Evolutionary conservation across 1,139 yeast species (phyloP).

Genomic region (Sugiyamaella xylanicola): DNA sequence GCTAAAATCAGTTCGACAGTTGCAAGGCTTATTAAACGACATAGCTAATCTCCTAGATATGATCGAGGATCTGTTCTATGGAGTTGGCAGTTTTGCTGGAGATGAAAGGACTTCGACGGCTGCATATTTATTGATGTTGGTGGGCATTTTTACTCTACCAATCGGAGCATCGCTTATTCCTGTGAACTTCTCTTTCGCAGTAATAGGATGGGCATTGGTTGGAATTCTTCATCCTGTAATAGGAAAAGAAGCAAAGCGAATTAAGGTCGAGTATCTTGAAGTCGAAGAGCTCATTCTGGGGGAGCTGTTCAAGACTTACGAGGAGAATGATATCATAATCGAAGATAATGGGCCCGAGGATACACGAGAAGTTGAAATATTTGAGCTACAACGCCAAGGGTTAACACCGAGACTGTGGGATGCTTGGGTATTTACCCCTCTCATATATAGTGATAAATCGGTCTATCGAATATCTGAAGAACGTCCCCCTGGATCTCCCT

Average conservation of each 20-base stretch:
- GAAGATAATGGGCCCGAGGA: slow-evolving; percentile 65
- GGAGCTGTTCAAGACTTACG: slow-evolving; percentile 42
- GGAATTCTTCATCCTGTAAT: slow-evolving; percentile 59
- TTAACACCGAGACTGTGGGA: slow-evolving; percentile 64
- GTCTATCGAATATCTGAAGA: slow-evolving; percentile 57
- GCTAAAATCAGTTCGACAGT: slow-evolving; percentile 58
- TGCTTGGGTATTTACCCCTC: slow-evolving; percentile 51
- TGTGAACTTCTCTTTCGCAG: slow-evolving; percentile 61
- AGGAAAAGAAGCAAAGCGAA: slow-evolving; percentile 37
- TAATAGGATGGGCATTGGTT: slow-evolving; percentile 57
- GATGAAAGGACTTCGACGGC: slow-evolving; percentile 70
- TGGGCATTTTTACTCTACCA: slow-evolving; percentile 49
- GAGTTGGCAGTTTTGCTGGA: slow-evolving; percentile 64
- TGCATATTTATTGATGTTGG: slow-evolving; percentile 51
- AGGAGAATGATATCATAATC: slow-evolving; percentile 56
- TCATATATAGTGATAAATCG: slow-evolving; percentile 57
- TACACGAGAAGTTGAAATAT: slow-evolving; percentile 62
- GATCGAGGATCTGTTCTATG: slow-evolving; percentile 58
- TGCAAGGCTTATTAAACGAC: slow-evolving; percentile 64
- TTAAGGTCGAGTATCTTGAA: slow-evolving; percentile 31
- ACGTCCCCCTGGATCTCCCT: slow-evolving; percentile 66
- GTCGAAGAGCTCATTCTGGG: slow-evolving; percentile 30
- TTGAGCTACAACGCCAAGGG: slow-evolving; percentile 70
- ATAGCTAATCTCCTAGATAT: slow-evolving; percentile 55
- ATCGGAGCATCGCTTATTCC: slow-evolving; percentile 66